These are phyloP conservation scores for Xerocomus tenax DNA, from an alignment of 1,284 basidiomycete species.

Conservation along the genomic window DNA sequence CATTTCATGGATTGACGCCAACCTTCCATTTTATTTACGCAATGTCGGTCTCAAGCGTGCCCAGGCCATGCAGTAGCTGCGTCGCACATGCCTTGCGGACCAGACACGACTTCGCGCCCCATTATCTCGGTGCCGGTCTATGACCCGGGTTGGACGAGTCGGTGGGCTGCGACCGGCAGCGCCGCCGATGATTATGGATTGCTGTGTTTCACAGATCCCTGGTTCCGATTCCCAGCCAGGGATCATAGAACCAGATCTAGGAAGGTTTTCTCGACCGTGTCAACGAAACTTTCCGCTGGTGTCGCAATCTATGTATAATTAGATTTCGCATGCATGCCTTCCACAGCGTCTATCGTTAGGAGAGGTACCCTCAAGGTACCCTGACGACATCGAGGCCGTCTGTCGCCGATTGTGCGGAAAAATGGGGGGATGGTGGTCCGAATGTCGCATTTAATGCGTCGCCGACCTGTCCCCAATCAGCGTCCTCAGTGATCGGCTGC, in stretches of 20 bases:
- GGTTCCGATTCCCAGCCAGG: slow-evolving; percentile 10
- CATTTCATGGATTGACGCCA: slow-evolving; percentile 15
- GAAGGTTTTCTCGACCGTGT: slow-evolving; percentile 8
- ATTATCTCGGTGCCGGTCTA: slow-evolving; percentile 25
- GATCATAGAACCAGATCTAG: slow-evolving; percentile 8
- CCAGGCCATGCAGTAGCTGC: slow-evolving; percentile 4
- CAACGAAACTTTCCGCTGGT: slow-evolving; percentile 9
- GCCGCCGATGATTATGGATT: slow-evolving; percentile 5
- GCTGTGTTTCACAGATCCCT: slow-evolving; percentile 17
- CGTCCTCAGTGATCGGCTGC: slow-evolving; percentile 21
- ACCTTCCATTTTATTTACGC: slow-evolving; percentile 18
- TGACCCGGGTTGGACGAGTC: slow-evolving; percentile 10
- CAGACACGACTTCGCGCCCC: neutral
- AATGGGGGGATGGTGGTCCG: slow-evolving; percentile 1
- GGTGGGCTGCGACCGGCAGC: slow-evolving; percentile 15
- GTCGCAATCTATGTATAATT: slow-evolving; percentile 10
- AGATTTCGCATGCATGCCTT: slow-evolving; percentile 14
- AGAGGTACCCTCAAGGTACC: too few relatives aligned
- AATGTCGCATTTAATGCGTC: slow-evolving; percentile 21
- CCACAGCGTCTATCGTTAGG: slow-evolving; percentile 15
- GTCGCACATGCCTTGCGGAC: slow-evolving; percentile 3
- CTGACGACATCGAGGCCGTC: slow-evolving; percentile 14
- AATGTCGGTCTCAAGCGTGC: slow-evolving; percentile 14
- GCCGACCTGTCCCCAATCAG: slow-evolving; percentile 28
- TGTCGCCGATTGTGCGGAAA: slow-evolving; percentile 23